Percentiles rank a stretch among this genome's conserved stretches.
Conservation (phyloP, 2,329 filamentous ascomycete species). For the Penicillium concentricum region DNA sequence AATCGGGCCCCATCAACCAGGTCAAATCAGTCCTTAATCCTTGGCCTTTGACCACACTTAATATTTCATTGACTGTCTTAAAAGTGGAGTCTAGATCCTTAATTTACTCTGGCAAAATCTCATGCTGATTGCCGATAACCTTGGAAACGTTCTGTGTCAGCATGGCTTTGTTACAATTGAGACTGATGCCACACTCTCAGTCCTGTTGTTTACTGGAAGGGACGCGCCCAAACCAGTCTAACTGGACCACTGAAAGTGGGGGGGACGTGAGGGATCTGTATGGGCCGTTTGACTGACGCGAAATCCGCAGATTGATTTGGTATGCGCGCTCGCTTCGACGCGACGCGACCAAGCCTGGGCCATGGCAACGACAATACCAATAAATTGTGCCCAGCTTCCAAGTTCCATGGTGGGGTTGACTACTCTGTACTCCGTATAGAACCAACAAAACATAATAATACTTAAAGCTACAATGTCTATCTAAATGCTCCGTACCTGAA, state of each 20-base stretch:
- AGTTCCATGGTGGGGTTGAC: not conserved
- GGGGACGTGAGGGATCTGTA: constrained; percentile 2
- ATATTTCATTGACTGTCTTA: not conserved
- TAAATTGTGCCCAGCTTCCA: constrained; percentile 9
- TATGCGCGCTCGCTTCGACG: constrained; percentile 19
- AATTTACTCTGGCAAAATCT: not conserved
- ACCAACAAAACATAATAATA: not conserved
- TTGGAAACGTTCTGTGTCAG: not conserved
- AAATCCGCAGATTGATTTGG: not conserved
- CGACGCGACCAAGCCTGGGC: constrained; percentile 19
- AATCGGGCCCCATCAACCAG: constrained; percentile 3
- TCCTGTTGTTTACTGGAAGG: constrained; percentile 3
- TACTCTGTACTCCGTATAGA: not conserved
- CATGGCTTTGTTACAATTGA: constrained; percentile 9
- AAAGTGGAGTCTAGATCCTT: not conserved
- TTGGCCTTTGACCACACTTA: not conserved
- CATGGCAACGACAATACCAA: constrained; percentile 18
- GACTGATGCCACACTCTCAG: not conserved
- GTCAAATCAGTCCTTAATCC: not conserved
- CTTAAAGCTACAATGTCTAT: not conserved
- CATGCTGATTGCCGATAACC: constrained; percentile 3
- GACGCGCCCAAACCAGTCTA: not conserved
- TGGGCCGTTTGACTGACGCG: constrained; percentile 2
- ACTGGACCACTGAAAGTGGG: constrained; percentile 4
- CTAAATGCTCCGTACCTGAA: not conserved